These are phyloP conservation scores for Polyrhizophydium stewartii DNA, from an alignment of 371 early-diverging fungal genomes.

Conservation along the genomic window DNA sequence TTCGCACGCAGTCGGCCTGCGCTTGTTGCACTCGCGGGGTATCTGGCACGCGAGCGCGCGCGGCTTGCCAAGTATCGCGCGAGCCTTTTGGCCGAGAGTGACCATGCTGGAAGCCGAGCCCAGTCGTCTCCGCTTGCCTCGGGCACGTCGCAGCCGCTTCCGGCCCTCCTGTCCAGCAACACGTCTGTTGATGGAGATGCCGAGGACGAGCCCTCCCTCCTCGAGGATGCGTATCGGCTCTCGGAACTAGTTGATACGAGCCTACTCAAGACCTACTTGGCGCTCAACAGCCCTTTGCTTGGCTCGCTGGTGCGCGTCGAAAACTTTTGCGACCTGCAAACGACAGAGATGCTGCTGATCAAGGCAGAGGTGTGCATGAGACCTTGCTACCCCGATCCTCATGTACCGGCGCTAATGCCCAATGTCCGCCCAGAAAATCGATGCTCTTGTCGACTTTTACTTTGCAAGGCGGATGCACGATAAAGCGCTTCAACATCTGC, in stretches of 20 bases:
- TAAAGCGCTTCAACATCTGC: conserved; percentile 66
- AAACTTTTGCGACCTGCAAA: conserved; percentile 74
- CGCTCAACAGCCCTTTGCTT: conserved; percentile 71
- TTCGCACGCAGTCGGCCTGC: background rate
- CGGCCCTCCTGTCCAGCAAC: no score
- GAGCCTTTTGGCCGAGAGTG: conserved; percentile 28
- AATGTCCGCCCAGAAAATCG: conserved; percentile 49
- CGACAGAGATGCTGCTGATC: conserved; percentile 71
- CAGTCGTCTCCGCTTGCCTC: conserved; percentile 67
- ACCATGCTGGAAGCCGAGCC: conserved; percentile 58
- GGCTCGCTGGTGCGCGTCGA: conserved; percentile 82
- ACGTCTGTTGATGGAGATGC: no score
- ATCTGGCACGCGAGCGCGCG: conserved; percentile 1
- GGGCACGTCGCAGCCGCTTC: no score
- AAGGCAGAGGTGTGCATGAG: background rate
- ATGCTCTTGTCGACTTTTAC: conserved; percentile 87
- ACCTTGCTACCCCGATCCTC: no score
- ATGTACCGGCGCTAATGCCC: no score
- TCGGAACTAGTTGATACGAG: conserved; percentile 86
- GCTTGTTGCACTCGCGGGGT: background rate
- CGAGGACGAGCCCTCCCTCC: conserved; percentile 16
- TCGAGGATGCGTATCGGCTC: conserved; percentile 44
- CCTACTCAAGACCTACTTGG: conserved; percentile 77
- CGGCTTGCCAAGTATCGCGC: background rate
- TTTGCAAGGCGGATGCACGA: conserved; percentile 81